Evolutionary conservation across 2,329 filamentous ascomycete genomes (phyloP), one percentile per base, ranked within the genome.

Genomic region (Ascochyta lentis): DNA sequence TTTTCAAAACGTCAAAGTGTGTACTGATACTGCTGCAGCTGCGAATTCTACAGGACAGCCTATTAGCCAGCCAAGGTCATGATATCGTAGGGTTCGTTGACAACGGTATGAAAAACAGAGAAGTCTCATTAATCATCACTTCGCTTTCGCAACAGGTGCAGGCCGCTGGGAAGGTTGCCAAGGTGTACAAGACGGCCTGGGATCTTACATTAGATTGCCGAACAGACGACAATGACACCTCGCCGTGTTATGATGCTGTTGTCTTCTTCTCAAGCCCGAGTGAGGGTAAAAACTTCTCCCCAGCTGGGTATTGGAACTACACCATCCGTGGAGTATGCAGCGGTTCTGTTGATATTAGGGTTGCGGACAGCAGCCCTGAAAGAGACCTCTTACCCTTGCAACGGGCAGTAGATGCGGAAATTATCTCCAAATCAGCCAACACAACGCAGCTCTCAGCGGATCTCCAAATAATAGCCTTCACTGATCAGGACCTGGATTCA

Each of bases 391-490:
- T 69, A 9, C 67, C 65, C 2, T 49, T 70, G 5, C 66, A 70
- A 42, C 64, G 49, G 15, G 66, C 65, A 23, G 27, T 70, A n/a
- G 65, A 69, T 22, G 22, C 15, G 8, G 67, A 65, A 19, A 64
- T 70, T 38, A 84, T 86, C 8, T 74, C 61, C 4, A 48, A 13
- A 6, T 33, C 56, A 8, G 45, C 39, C 16, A 57, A 49, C 26
- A 47, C 54, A 2, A 45, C 55, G 3, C 41, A 47, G 4, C 31
- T 61, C 4, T 61, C 59, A 29, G 23, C 38, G 2, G 55, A 53
- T 6, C 34, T 58, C 6, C 39, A 68, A 7, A 45, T 58, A 6
- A 59, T 68, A 13, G 34, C 60, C 5, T 69, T 52, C 44, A 69
- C 63, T 7, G 45, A 51, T 1, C 44, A 56, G n/a, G 55, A 60